phyloP scores from a whole-genome alignment of 2,329 filamentous ascomycete species.

The Gremmenia infestans region DNA sequence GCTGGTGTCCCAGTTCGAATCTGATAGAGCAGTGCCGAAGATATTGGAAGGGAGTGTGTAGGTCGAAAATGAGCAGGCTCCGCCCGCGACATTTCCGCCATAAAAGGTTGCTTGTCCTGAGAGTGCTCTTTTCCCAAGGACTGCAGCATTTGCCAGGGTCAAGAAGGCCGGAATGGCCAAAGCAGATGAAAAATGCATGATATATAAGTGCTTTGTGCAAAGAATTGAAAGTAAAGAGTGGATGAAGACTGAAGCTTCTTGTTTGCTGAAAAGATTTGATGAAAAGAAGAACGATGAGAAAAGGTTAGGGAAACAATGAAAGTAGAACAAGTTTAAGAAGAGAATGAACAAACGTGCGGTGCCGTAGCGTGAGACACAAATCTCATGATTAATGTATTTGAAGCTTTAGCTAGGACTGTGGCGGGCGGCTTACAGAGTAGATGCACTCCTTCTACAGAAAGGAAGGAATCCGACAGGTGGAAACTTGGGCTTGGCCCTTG shows the following conservation, averaged over 20 bases:
- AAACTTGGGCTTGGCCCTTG: background rate
- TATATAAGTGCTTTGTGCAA: slow-evolving; percentile 12
- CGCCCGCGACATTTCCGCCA: slow-evolving; percentile 51
- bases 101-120: slow-evolving; percentile 47
- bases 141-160: slow-evolving; percentile 26
- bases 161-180: slow-evolving; percentile 16
- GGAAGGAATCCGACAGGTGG: background rate
- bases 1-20: slow-evolving; percentile 50
- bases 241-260: slow-evolving; percentile 25
- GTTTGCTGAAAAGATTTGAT: slow-evolving; percentile 2
- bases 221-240: slow-evolving; percentile 19
- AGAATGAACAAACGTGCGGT: background rate
- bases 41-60: slow-evolving; percentile 56
- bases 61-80: slow-evolving; percentile 57
- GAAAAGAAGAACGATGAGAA: slow-evolving; percentile 7
- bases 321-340: slow-evolving; percentile 7
- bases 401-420: background rate
- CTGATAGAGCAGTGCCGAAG: slow-evolving; percentile 58
- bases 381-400: background rate
- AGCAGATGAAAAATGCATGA: slow-evolving; percentile 24
- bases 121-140: slow-evolving; percentile 20
- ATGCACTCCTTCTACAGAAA: background rate
- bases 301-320: background rate
- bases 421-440: background rate
- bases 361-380: background rate